Conservation (phyloP, 2,329 filamentous ascomycete species). For the Pleoardoris graminearum region DNA sequence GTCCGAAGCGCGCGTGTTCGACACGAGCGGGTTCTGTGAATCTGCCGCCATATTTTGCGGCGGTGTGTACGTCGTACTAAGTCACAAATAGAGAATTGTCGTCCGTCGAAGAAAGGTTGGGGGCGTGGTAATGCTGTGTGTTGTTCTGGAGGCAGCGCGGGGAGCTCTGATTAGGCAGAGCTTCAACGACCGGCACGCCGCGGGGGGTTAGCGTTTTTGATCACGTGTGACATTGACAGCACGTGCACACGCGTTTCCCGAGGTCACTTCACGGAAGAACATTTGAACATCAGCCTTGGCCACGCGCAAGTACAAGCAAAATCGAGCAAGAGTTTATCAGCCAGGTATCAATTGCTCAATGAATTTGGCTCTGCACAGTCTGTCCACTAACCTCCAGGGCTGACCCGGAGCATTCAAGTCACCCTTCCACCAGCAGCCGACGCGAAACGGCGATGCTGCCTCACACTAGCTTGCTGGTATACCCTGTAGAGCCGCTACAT, state of each 20-base stretch:
- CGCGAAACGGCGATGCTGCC: background rate
- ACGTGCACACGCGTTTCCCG: conserved; percentile 4
- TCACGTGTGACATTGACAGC: too few relatives aligned
- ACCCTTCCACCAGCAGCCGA: background rate
- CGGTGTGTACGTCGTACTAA: background rate
- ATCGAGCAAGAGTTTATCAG: too few relatives aligned
- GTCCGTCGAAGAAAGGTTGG: background rate
- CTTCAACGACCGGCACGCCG: background rate
- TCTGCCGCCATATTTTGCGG: conserved; percentile 40
- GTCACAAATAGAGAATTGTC: background rate
- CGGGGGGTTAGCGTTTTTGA: background rate
- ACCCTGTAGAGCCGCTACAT: background rate
- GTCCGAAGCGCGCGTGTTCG: conserved; percentile 59
- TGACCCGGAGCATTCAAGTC: background rate
- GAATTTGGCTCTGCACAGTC: too few relatives aligned
- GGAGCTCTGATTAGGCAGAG: conserved; percentile 3
- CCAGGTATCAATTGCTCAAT: too few relatives aligned
- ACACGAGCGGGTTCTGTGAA: conserved; percentile 49
- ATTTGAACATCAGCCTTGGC: too few relatives aligned
- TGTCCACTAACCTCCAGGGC: too few relatives aligned
- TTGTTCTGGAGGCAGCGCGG: background rate
- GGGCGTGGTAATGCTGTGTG: background rate
- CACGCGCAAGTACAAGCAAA: too few relatives aligned
- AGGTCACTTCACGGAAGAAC: too few relatives aligned
- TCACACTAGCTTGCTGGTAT: background rate